Base-by-base conservation (phyloP, 148 eudicot genomes). In the Chenopodium album region DNA sequence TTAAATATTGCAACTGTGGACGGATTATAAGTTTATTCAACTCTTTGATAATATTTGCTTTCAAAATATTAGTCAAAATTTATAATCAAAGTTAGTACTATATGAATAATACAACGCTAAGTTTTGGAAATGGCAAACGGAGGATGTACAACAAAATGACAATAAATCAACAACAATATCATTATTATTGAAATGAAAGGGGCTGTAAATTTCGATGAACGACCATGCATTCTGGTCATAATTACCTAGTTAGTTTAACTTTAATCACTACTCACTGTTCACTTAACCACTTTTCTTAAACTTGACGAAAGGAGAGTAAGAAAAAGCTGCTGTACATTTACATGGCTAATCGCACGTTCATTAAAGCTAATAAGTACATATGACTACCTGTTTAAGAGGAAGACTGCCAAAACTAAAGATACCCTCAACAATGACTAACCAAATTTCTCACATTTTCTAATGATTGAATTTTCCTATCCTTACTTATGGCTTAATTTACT, bases 281-380 rank as follows among this genome's bases (percentile, higher is more conserved):
- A 69, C 74, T 52, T 73, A 73, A 73, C 76, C 48, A 56, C 75
- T 48, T 73, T 59, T 26, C 56, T 73, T 73, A 73, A 73, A 73
- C 20, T 73, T 73, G 76, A 47, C 59, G 63, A 74, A 50, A 47
- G 32, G 11, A 12, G 3, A 10, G 2, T 47, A 47, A 46, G 19
- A 48, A 3, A 46, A 26, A 26, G 76, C 22, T 46, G n/a, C 20
- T 46, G 56, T 14, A 52, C 12, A 20, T 47, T 47, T 73, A 48
- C 76, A 47, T 73, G 37, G 19, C 56, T 46, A 73, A 72, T 46
- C 4, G 54, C 75, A 44, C 75, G 28, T 72, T 41, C 8, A 41
- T 41, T 41, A n/a, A 71, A 71, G 63, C 77, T 50, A 26, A 52
- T 48, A 48, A 47, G 8, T 52, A 74, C 63, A 52, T 74, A 13